These are phyloP conservation scores for Testicularia cyperi DNA, from an alignment of 1,284 basidiomycete genomes.

Conservation along the genomic window DNA sequence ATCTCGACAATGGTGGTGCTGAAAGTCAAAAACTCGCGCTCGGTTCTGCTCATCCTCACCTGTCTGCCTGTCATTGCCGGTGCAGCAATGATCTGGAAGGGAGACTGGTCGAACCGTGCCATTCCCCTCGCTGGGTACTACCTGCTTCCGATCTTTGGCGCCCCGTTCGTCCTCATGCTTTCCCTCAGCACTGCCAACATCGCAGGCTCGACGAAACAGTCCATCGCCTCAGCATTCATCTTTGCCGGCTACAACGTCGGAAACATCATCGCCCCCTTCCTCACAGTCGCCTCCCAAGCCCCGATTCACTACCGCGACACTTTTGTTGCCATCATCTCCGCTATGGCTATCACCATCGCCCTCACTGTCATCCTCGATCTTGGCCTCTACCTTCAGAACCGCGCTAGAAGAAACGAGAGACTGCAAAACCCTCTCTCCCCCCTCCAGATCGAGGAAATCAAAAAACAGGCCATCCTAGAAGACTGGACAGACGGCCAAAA, in stretches of 20 bases:
- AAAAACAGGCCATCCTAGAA: conserved; percentile 25
- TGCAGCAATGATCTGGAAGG: conserved; percentile 63
- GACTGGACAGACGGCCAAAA: conserved; percentile 41
- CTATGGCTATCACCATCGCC: conserved; percentile 38
- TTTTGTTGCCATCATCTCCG: conserved; percentile 63
- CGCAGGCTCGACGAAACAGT: conserved; percentile 64
- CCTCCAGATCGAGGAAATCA: conserved; percentile 16
- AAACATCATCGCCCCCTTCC: conserved; percentile 56
- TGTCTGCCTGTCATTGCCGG: conserved; percentile 64
- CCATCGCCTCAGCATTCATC: conserved; percentile 60
- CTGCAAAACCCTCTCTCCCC: conserved; percentile 9
- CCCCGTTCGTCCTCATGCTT: conserved; percentile 64
- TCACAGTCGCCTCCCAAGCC: conserved; percentile 47
- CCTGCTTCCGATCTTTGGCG: conserved; percentile 63
- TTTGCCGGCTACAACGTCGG: conserved; percentile 62
- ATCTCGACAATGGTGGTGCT: conserved; percentile 62
- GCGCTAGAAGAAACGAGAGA: conserved; percentile 7
- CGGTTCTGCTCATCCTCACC: conserved; percentile 61
- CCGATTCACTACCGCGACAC: conserved; percentile 62
- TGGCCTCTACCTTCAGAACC: conserved; percentile 30
- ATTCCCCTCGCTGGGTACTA: conserved; percentile 64
- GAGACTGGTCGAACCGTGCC: conserved; percentile 61
- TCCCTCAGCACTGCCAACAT: conserved; percentile 62
- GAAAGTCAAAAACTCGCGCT: conserved; percentile 60
- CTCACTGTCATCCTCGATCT: conserved; percentile 28